Conservation (phyloP, 495 filamentous ascomycete genomes). For the Penicillium ochrochloron region DNA sequence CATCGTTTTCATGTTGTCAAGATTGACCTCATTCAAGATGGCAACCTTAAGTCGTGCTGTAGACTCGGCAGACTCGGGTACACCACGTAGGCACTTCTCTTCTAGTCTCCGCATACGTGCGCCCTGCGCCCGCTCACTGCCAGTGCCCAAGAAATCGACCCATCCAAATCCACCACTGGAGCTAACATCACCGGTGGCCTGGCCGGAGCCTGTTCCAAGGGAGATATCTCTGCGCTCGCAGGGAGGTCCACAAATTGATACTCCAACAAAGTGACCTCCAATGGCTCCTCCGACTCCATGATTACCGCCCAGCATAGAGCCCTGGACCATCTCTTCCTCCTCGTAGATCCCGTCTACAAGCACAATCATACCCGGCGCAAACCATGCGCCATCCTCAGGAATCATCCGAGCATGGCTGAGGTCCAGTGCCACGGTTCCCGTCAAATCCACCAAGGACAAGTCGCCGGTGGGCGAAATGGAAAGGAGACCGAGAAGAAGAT, state of each 20-base stretch:
- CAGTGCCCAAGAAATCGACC: constrained; percentile 93
- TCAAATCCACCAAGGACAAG: constrained; percentile 80
- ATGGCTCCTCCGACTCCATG: constrained; percentile 86
- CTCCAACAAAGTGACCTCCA: constrained; percentile 84
- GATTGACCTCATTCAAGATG: constrained; percentile 79
- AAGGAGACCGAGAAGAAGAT: constrained; percentile 86
- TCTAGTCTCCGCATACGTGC: constrained; percentile 80
- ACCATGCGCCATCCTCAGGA: constrained; percentile 86
- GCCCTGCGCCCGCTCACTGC: constrained; percentile 85
- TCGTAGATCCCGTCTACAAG: constrained; percentile 93
- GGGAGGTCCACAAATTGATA: constrained; percentile 86
- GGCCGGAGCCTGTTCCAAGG: constrained; percentile 67
- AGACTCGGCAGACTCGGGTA: constrained; percentile 35
- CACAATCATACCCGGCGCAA: constrained; percentile 92
- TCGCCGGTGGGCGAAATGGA: constrained; percentile 80
- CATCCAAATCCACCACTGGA: constrained; percentile 88
- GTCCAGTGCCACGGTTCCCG: constrained; percentile 85
- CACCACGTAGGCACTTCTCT: constrained; percentile 38
- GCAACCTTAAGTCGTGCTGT: constrained; percentile 59
- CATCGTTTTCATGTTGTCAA: constrained; percentile 78
- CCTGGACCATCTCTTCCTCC: constrained; percentile 75
- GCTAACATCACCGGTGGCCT: constrained; percentile 54
- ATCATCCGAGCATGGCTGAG: constrained; percentile 78
- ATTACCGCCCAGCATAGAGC: constrained; percentile 70
- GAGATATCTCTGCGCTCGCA: constrained; percentile 82